phyloP scores from a whole-genome alignment of 1,284 basidiomycete species.

The Stygiomarasmius scandens region DNA sequence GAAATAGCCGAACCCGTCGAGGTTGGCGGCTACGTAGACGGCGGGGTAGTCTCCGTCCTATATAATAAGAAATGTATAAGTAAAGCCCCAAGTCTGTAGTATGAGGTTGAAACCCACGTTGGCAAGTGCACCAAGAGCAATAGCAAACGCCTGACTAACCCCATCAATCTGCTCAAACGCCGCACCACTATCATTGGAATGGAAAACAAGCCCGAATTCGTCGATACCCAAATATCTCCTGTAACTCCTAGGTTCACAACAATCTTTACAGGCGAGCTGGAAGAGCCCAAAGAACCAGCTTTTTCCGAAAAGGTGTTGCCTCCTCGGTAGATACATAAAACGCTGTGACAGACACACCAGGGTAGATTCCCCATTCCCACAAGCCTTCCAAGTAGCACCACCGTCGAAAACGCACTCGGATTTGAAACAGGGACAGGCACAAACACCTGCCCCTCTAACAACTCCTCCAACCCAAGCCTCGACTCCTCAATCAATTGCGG shows the following conservation, averaged over 20 bases:
- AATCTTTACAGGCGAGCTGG: constrained; percentile 52
- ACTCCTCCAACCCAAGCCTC: not conserved
- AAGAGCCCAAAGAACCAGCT: constrained; percentile 47
- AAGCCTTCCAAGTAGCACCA: not conserved
- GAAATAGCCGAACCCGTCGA: constrained; percentile 55
- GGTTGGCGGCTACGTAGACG: constrained; percentile 56
- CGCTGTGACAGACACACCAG: too few species aligned
- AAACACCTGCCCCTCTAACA: constrained; percentile 15
- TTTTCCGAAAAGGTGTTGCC: too few species aligned
- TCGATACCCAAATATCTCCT: constrained; percentile 65
- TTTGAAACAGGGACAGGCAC: not conserved
- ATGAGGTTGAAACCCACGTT: constrained; percentile 13
- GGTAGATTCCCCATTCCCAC: too few species aligned
- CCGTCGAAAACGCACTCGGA: too few species aligned
- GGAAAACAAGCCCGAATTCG: constrained; percentile 62
- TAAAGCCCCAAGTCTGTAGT: not conserved
- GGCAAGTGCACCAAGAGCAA: constrained; percentile 59
- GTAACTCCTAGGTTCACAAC: constrained; percentile 53
- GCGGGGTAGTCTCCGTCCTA: constrained; percentile 53
- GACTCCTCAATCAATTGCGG: constrained; percentile 26
- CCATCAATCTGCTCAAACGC: constrained; percentile 52
- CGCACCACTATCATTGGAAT: constrained; percentile 55
- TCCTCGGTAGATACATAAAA: too few species aligned
- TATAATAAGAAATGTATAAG: not conserved
- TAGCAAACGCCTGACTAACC: constrained; percentile 56